phyloP scores from a whole-genome alignment of 2,329 filamentous ascomycete genomes.

The Penicillium sclerotigenum region DNA sequence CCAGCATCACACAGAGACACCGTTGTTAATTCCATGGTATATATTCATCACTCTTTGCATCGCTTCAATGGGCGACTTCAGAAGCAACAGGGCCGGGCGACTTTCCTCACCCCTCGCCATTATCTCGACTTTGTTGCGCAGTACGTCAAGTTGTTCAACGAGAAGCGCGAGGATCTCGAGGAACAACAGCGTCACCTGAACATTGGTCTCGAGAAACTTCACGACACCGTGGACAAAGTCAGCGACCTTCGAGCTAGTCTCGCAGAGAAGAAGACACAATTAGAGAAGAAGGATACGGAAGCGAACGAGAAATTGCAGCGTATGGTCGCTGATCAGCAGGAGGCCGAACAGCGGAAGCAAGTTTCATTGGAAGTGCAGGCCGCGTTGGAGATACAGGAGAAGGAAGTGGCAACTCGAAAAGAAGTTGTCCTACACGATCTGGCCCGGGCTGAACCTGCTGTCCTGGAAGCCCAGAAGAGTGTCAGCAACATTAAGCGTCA shows the following conservation, averaged over 20 bases:
- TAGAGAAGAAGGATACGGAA: constrained; percentile 90
- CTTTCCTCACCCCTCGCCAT: constrained; percentile 91
- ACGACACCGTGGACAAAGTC: constrained; percentile 96
- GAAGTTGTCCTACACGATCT: constrained; percentile 85
- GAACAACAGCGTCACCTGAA: constrained; percentile 98
- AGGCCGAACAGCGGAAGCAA: constrained; percentile 87
- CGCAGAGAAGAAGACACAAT: constrained; percentile 87
- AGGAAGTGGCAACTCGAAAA: constrained; percentile 76
- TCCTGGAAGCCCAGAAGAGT: constrained; percentile 87
- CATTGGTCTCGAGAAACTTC: constrained; percentile 93
- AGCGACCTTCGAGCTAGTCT: constrained; percentile 85
- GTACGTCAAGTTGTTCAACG: constrained; percentile 94
- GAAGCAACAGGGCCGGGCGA: constrained; percentile 88
- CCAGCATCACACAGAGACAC: constrained; percentile 88
- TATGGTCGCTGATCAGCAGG: constrained; percentile 93
- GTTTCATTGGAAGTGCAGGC: constrained; percentile 85
- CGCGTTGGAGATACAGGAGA: constrained; percentile 83
- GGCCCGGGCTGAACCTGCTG: constrained; percentile 86
- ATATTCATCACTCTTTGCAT: constrained; percentile 93
- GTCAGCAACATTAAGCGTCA: constrained; percentile 98
- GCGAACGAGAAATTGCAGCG: constrained; percentile 95
- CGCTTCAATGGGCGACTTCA: constrained; percentile 82
- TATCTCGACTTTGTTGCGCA: constrained; percentile 98
- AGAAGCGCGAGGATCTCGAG: constrained; percentile 97
- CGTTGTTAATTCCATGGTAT: constrained; percentile 97